phyloP scores from a whole-genome alignment of 2,329 filamentous ascomycete species.

The Celoporthe dispersa region DNA sequence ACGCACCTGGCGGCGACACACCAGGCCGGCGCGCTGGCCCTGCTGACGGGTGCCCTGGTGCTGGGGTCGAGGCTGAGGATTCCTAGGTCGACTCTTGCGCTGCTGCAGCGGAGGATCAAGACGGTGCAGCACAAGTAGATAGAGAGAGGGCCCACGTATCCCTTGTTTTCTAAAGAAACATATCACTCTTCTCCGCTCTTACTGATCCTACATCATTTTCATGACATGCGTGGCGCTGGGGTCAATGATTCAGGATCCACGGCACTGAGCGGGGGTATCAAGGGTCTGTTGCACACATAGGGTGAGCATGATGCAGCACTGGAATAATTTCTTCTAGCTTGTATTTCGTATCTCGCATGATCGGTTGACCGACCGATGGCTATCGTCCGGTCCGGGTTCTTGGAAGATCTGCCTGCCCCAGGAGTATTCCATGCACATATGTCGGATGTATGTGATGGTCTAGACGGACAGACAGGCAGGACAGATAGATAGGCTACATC shows the following conservation, averaged over 20 bases:
- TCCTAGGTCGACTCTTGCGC: constrained; percentile 65
- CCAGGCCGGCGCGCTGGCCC: constrained; percentile 85
- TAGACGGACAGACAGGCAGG: neutral
- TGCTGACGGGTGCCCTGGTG: constrained; percentile 81
- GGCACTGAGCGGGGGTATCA: neutral
- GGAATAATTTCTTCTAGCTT: neutral
- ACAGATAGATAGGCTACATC: constrained; percentile 10
- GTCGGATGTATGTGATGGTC: neutral
- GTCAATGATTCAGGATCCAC: neutral
- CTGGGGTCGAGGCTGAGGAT: constrained; percentile 79
- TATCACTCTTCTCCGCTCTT: too few species aligned
- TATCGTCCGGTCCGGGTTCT: neutral
- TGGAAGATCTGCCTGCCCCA: neutral
- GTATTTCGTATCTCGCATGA: neutral
- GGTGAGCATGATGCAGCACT: neutral
- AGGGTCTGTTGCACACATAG: neutral
- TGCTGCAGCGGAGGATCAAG: constrained; percentile 58
- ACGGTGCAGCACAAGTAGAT: constrained; percentile 13
- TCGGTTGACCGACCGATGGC: neutral
- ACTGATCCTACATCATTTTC: too few species aligned
- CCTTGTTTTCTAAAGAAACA: neutral
- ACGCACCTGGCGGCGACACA: constrained; percentile 86
- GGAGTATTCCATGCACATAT: neutral
- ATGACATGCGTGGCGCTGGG: neutral
- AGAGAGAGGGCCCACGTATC: too few species aligned